Base-by-base conservation (phyloP, 2,329 filamentous ascomycete species). In the Trichoderma sp. region DNA sequence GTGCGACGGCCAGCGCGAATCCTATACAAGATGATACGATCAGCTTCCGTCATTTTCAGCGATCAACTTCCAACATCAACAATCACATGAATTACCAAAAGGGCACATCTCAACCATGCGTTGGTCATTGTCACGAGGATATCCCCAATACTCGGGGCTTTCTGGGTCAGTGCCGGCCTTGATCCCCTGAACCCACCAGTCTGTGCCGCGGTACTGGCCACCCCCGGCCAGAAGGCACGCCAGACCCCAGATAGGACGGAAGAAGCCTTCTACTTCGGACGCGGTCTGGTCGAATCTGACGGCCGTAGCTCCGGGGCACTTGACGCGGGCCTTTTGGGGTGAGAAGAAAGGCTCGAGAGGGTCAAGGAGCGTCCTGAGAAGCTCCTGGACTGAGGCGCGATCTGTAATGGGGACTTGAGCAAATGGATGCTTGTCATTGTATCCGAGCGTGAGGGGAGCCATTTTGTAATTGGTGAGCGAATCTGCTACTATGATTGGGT, bases 61-160 rank as follows among this genome's bases (percentile, higher is more conserved):
- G 4, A 34, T 53, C 4, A 7, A 14, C 4, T 3, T 43, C 7
- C 5, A 28, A 30, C 3, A 47, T 61, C 12, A 53, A 18, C 6
- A 43, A 6, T 6, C 32, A 11, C 1, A 32, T n/a, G 4, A 39
- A 18, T 73, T 79, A 85, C 85, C 93, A 72, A 95, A 85, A 1
- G 92, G 92, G 78, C 92, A 94, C 86, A 94, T 93, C 79, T 95
- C 93, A 3, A 95, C 93, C 93, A 95, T 72, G 5, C 71, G 36
- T 47, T 72, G 71, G 26, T 95, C 93, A 71, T 91, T 90, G 77
- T 94, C 92, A 74, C 90, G 86, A 74, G 93, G 91, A 71, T 88
- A 90, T 0, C 92, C 92, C 92, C 92, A 95, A 77, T 91, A 95
- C 80, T 94, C 92, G 0, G 88, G 85, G 72, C 83, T 88, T 58